Base-by-base conservation (phyloP, 306 rosid genomes). In the Canavalia gladiata region DNA sequence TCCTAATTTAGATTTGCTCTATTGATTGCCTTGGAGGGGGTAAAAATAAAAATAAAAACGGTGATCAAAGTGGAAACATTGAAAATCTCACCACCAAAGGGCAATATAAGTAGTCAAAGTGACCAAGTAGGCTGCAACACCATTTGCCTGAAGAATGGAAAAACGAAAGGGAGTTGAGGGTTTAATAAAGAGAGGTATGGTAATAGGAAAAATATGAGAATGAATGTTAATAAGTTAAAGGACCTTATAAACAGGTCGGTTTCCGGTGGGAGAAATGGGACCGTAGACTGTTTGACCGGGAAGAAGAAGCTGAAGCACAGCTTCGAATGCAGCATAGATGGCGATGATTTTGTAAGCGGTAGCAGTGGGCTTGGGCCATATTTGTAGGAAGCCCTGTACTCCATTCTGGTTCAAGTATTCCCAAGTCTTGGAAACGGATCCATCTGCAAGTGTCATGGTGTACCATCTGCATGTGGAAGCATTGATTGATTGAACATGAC, bases 201-300 rank as follows among this genome's bases (percentile, higher is more conserved):
- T 18, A 18, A 18, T 18, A 18, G 25, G 25, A 18, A 18, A 18
- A 18, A 18, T 18, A 18, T 18, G 25, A 18, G 25, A 18, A 18
- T 18, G 25, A 18, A 18, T 18, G 25, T 18, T 18, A 18, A 18
- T 18, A 18, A 18, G 25, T 18, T 18, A 18, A 18, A 18, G 25
- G 33, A 94, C 98, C 98, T 95, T 95, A 89, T 95, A 93, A 4
- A 95, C 87, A 85, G 99, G 99, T 8, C 71, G 89, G 12, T 95
- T 88, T 35, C 98, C 97, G 4, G 89, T n/a, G 0, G 99, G 98
- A 66, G 99, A 93, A 63, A 95, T 56, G 2, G 99, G 99, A 30
- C 99, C 99, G 62, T 90, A 87, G 2, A 95, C 94, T 35, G 80
- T 91, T 49, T 86, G 50, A 2, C 91, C 98, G 10, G 99, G 99